Evolutionary conservation across 148 eudicot genomes (phyloP).

Genomic region (Rhododendron simsii): DNA sequence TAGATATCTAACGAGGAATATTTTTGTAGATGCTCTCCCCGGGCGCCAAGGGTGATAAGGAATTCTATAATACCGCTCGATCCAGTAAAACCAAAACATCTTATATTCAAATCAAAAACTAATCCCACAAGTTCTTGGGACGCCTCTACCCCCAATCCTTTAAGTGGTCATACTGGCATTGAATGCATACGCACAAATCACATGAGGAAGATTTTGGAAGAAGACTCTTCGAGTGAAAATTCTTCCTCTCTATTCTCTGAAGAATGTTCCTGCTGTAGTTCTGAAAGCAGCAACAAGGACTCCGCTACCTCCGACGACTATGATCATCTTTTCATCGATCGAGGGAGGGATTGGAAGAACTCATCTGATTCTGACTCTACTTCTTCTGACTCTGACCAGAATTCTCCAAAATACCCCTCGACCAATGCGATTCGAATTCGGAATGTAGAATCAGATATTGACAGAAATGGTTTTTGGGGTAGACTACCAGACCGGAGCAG

Average conservation of each 20-base stretch:
- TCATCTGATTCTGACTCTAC: constrained; percentile 50
- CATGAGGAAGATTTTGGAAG: constrained; percentile 23
- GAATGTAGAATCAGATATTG: neutral
- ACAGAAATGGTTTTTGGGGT: neutral
- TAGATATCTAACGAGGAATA: neutral
- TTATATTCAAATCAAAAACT: constrained; percentile 16
- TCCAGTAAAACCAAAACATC: constrained; percentile 28
- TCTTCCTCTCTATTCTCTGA: constrained; percentile 57
- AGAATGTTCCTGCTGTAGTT: constrained; percentile 37
- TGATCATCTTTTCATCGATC: constrained; percentile 31
- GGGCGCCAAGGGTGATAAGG: constrained; percentile 75
- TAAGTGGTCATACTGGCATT: constrained; percentile 5
- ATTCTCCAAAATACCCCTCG: constrained; percentile 30
- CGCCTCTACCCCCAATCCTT: neutral
- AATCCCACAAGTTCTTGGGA: constrained; percentile 21
- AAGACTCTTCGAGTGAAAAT: constrained; percentile 57
- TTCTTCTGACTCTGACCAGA: constrained; percentile 39
- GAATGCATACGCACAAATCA: constrained; percentile 16
- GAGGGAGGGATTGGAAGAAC: constrained; percentile 6
- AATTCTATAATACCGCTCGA: constrained; percentile 39
- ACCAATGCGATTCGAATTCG: neutral
- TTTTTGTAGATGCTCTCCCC: constrained; percentile 70
- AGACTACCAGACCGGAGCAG: neutral
- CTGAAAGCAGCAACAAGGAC: constrained; percentile 54
- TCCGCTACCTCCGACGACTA: constrained; percentile 45